Conservation (phyloP, 345 rosid genomes). For the Hevea brasiliensis region DNA sequence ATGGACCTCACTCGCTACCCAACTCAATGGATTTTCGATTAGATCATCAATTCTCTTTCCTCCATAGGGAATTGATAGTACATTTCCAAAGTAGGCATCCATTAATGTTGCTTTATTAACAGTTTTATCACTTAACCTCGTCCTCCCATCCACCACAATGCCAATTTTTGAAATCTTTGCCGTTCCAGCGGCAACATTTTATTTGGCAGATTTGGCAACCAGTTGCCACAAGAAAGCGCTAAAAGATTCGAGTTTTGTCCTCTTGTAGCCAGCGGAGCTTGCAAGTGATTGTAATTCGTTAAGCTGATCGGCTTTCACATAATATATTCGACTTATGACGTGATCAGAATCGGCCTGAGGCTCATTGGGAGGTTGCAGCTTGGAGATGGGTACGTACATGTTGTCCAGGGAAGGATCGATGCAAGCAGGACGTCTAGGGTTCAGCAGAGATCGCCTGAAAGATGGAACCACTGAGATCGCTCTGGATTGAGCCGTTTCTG, state of each 20-base stretch:
- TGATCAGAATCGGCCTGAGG: slow-evolving; percentile 7
- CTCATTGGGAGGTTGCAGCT: slow-evolving; percentile 45
- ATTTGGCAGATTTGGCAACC: slow-evolving; percentile 39
- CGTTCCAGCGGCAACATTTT: background rate
- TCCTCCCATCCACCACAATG: slow-evolving; percentile 70
- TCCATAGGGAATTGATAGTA: slow-evolving; percentile 62
- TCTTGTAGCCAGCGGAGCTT: slow-evolving; percentile 28
- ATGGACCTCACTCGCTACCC: slow-evolving; percentile 60
- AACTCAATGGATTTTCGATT: slow-evolving; percentile 43
- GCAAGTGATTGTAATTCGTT: slow-evolving; percentile 44
- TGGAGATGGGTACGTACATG: slow-evolving; percentile 50
- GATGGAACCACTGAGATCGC: slow-evolving; percentile 48
- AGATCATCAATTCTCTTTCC: slow-evolving; percentile 38
- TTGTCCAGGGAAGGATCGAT: slow-evolving; percentile 41
- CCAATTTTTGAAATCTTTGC: slow-evolving; percentile 45
- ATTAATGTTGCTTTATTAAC: slow-evolving; percentile 18
- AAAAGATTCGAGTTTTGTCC: slow-evolving; percentile 65
- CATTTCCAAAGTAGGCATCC: slow-evolving; percentile 61
- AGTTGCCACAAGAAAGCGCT: slow-evolving; percentile 72
- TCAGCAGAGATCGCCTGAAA: slow-evolving; percentile 57
- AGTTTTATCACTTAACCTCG: slow-evolving; percentile 33
- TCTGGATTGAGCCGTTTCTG: slow-evolving; percentile 48
- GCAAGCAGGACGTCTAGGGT: slow-evolving; percentile 47
- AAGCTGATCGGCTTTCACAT: slow-evolving; percentile 38
- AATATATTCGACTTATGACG: slow-evolving; percentile 59